phyloP scores from a whole-genome alignment of 1,139 yeast species.

The Yamadazyma epiphylla region DNA sequence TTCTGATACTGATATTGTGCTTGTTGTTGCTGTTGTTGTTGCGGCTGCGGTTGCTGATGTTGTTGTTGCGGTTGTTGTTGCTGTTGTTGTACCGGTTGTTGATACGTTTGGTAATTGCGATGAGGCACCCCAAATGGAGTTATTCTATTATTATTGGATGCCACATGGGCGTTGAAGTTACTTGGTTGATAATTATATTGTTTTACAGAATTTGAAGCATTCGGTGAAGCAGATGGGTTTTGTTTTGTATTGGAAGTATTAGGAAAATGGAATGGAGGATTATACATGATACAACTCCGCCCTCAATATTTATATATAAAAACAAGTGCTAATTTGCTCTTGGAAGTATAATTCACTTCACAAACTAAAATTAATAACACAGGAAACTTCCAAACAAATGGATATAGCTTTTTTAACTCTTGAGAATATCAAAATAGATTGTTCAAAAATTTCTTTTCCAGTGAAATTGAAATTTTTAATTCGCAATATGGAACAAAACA shows the following conservation, averaged over 20 bases:
- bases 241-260: background rate
- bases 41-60: background rate
- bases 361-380: too few species aligned
- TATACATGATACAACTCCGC: background rate
- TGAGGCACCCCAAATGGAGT: slow-evolving; percentile 1
- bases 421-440: too few species aligned
- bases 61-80: slow-evolving; percentile 1
- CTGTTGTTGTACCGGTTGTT: slow-evolving; percentile 3
- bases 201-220: background rate
- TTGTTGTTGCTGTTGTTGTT: background rate
- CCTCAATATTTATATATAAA: too few species aligned
- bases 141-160: background rate
- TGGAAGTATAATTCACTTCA: too few species aligned
- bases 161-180: background rate
- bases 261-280: background rate
- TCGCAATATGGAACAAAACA: too few species aligned
- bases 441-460: too few species aligned
- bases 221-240: background rate
- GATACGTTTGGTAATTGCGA: slow-evolving; percentile 1
- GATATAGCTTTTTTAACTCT: too few species aligned
- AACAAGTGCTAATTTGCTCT: too few species aligned
- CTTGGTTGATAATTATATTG: background rate
- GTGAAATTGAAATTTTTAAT: too few species aligned
- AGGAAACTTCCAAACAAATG: too few species aligned
- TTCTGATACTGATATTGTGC: background rate